These are phyloP conservation scores for Tremella fuciformis DNA, from an alignment of 768 basidiomycete species.

Conservation along the genomic window DNA sequence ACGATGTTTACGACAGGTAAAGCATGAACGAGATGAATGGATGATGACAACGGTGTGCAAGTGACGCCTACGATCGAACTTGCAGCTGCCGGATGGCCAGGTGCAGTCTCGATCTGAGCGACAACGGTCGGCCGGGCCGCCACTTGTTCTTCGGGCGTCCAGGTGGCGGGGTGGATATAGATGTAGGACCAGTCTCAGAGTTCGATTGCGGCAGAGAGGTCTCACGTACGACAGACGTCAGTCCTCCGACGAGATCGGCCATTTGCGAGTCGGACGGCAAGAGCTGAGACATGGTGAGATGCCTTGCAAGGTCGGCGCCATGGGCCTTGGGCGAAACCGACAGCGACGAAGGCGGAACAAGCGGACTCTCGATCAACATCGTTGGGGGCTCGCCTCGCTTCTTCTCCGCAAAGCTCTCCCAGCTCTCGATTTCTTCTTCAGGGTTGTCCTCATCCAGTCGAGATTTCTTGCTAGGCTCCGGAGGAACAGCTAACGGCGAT, in stretches of 20 bases:
- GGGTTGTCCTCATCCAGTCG: not conserved
- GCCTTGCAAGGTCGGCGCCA: not conserved
- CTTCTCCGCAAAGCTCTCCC: conserved; percentile 3
- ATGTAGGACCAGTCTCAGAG: not conserved
- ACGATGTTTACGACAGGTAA: no score
- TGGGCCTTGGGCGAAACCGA: not conserved
- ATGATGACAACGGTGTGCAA: no score
- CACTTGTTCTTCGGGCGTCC: not conserved
- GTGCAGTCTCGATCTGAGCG: not conserved
- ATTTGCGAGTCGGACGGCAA: conserved; percentile 1
- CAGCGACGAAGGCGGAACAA: not conserved
- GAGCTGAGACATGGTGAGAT: not conserved
- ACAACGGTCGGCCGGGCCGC: not conserved
- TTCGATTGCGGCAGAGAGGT: no score
- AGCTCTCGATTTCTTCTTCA: not conserved
- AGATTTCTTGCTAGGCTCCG: not conserved
- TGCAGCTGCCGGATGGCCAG: not conserved
- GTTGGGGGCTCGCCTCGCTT: not conserved
- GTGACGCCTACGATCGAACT: no score
- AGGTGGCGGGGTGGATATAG: no score
- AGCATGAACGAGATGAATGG: no score
- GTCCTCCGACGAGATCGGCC: not conserved
- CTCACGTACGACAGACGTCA: not conserved
- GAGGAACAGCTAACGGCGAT: not conserved
- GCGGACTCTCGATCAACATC: not conserved